Evolutionary conservation across 1,284 basidiomycete species (phyloP).

Genomic region (Phlebopus sp.): DNA sequence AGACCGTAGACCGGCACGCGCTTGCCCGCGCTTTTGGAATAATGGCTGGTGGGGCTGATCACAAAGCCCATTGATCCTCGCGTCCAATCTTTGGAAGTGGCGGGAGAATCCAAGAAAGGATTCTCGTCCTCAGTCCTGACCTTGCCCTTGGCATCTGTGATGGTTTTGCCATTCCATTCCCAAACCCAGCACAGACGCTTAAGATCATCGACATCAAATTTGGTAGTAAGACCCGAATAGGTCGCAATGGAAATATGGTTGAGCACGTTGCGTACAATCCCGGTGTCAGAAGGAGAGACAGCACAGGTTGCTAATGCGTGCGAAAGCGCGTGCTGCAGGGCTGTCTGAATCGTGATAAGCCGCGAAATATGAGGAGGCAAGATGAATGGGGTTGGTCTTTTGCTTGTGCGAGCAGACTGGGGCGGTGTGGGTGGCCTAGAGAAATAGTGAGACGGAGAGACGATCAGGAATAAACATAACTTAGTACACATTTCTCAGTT

Average conservation of each 20-base stretch:
- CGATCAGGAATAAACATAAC: constrained; percentile 7
- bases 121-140: constrained; percentile 57
- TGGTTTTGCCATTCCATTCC: constrained; percentile 70
- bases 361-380: constrained; percentile 61
- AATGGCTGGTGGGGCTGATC: constrained; percentile 66
- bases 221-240: constrained; percentile 62
- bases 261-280: constrained; percentile 71
- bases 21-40: constrained; percentile 59
- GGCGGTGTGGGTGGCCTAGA: constrained; percentile 57
- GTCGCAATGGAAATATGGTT: constrained; percentile 68
- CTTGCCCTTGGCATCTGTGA: constrained; percentile 27
- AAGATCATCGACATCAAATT: constrained; percentile 64
- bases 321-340: constrained; percentile 74
- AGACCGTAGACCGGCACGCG: constrained; percentile 76
- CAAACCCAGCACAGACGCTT: constrained; percentile 80
- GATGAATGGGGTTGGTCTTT: constrained; percentile 25
- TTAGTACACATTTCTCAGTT: constrained; percentile 54
- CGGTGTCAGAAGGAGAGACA: constrained; percentile 73
- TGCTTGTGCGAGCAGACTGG: constrained; percentile 39
- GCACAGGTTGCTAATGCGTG: constrained; percentile 79
- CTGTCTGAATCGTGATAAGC: constrained; percentile 58
- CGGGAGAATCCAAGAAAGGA: constrained; percentile 57
- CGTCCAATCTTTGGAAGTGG: constrained; percentile 61
- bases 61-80: constrained; percentile 76
- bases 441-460: constrained; percentile 1